Evolutionary conservation across 768 basidiomycete species (phyloP), one percentile per base, ranked within the genome.

Genomic region (Pholiota microspora): DNA sequence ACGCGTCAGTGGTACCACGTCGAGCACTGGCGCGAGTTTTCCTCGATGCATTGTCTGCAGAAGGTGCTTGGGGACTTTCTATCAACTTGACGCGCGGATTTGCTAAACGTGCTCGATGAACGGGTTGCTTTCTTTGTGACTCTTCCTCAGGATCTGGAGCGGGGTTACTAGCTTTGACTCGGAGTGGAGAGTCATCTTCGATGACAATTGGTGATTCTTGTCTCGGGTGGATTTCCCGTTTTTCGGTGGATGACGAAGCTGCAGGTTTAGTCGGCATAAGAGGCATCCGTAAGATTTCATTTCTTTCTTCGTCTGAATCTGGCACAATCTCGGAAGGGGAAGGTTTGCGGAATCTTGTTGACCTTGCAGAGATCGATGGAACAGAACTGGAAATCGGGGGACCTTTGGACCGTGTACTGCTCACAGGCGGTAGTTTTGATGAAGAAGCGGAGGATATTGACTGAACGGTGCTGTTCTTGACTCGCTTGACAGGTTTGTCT

Each of bases 31-130:
- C 56, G 34, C 77, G 77, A 29, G 77, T 72, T 66, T 86, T 87
- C 10, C 75, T 72, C 6, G 78, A 62, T 34, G 83, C 79, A 15
- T 72, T 69, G 13, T 72, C 72, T 51, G 73, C 51, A 16, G 44
- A 55, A 18, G 58, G 56, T 16, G 72, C 58, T 10, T 63, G 54
- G 5, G 74, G 66, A 47, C 79, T 75, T 49, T 85, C 81, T 3
- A 77, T 67, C 55, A 81, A 65, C 59, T 81, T 81, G 16, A 87
- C 77, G 3, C 73, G 72, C 13, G 86, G 83, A 23, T 85, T 82
- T 15, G 74, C 73, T 12, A 67, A 71, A 40, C 82, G 78, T 1
- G 65, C 69, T 51, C 78, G 78, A 64, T 84, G 85, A 3, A 64
- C 61, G 23, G 77, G 72, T 1, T 73, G 12, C 6, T 6, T 46